Evolutionary conservation across 371 early-diverging fungal genomes (phyloP).

Genomic region (Vittaforma corneae): DNA sequence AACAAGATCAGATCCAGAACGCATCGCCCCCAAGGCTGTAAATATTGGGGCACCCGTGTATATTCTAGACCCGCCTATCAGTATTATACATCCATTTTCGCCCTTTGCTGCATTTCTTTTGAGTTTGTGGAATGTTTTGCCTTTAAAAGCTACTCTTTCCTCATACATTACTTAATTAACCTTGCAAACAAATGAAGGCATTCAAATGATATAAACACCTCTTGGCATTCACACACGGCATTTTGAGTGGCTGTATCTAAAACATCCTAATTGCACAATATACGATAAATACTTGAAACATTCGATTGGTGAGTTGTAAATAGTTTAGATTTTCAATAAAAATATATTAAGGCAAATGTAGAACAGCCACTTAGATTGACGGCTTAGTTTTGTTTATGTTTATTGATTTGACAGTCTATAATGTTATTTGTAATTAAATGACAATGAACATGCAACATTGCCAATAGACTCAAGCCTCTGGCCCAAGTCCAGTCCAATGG

Average conservation of each 20-base stretch:
- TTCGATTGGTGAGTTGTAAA: too few species aligned
- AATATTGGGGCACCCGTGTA: constrained; percentile 87
- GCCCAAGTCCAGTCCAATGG: constrained; percentile 47
- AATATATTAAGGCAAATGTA: too few species aligned
- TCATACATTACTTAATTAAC: too few species aligned
- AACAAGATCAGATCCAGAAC: constrained; percentile 73
- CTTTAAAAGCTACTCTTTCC: too few species aligned
- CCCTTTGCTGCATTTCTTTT: constrained; percentile 38
- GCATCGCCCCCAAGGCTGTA: constrained; percentile 67
- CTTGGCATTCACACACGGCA: too few species aligned
- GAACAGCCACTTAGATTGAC: too few species aligned
- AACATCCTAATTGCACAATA: not conserved
- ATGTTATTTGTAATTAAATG: constrained; percentile 44
- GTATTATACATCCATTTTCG: constrained; percentile 32
- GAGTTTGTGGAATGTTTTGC: not conserved
- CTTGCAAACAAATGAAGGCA: too few species aligned
- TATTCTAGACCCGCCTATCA: constrained; percentile 48
- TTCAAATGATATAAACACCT: too few species aligned
- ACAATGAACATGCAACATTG: constrained; percentile 45
- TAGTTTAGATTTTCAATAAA: too few species aligned
- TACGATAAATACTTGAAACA: not conserved
- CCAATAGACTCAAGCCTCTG: constrained; percentile 51
- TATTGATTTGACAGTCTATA: too few species aligned
- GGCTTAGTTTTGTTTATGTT: too few species aligned
- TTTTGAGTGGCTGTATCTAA: too few species aligned